Evolutionary conservation across 139 green algal genomes (phyloP), one percentile per base, ranked within the genome.

Genomic region (Ettlia oleoabundans): DNA sequence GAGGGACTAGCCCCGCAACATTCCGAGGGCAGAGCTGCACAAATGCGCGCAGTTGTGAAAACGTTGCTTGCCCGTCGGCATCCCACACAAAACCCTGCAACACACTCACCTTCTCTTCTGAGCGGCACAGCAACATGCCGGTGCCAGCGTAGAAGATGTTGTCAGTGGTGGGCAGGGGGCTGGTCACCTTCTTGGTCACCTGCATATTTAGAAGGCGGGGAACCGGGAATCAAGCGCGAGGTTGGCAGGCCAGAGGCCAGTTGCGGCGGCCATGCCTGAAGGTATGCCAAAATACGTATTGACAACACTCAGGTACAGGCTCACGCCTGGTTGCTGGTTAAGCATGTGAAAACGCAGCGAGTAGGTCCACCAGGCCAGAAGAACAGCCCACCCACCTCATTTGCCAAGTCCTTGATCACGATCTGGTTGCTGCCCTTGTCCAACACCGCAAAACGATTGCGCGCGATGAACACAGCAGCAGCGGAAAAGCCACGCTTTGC

Each of bases 141-240:
- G 97, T 99, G 77, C 97, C 97, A 9, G 96, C 97, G 78, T 98
- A 98, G 91, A 99, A 99, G 76, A 99, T 94, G 80, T 88, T 89
- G 80, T 98, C 95, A 1, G 90, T 95, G 68, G 91, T 92, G 38
- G 94, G 61, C 68, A 89, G 90, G 18, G 97, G 97, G 41, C 86
- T 89, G 6, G 93, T 78, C 3, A 90, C 41, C 89, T 97, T 98
- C 92, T 99, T 99, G 82, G 97, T 99, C 22, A 86, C 78, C 42
- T 88, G 77, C n/a, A 13, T 28, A 9, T 6, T 15, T 21, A 47
- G 33, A 1, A 26, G 55, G 15, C 4, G 35, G 13, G 15, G 10
- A 8, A 26, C 35, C 13, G 37, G 52, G 35, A 15, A 4, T 6
- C 35, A 33, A 7, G 35, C 6, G 47, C 30, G 2, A 65, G 3